Evolutionary conservation across 73 alveolate genomes (phyloP), one percentile per base, ranked within the genome.

Genomic region (Paramecium biaurelia): DNA sequence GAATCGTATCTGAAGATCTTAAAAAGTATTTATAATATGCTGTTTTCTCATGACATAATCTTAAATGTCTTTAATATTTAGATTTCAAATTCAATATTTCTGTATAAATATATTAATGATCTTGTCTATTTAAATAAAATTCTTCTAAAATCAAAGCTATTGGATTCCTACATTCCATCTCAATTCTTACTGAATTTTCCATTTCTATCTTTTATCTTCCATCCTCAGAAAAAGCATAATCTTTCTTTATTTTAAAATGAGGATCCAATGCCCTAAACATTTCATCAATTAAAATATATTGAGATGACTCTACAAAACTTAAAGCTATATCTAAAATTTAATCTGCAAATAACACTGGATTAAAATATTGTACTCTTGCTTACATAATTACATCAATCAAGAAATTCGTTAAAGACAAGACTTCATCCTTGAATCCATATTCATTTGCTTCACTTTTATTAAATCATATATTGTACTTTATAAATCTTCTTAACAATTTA

Each of bases 11-110:
- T 9, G 76, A 41, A 5, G 90, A 79, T 79, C 90, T 38, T 15
- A 79, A 30, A 79, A 79, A 79, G 23, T 79, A 79, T n/a, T 79
- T 79, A 26, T 79, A 79, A 79, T 79, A 79, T 11, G 90, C 90
- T 20, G 90, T 79, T 24, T 79, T 79, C 45, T 79, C 90, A 43
- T 79, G 70, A 79, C 90, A 79, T 21, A 47, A 43, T 23, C 90
- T 41, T 8, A 79, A 41, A 79, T 79, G 56, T 41, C 72, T 42
- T 9, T 79, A 32, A 42, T 24, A 79, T 24, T 79, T 79, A 8
- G 47, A 23, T 47, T 79, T 79, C 34, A 23, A 30, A 7, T 47
- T 79, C 18, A 79, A 30, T 20, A 79, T 45, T 10, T 43, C 74
- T 42, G 90, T 79, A 47, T 79, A 79, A 23, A 79, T 79, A 23